Base-by-base conservation (phyloP, 441 rosid species). In the Breynia disticha region DNA sequence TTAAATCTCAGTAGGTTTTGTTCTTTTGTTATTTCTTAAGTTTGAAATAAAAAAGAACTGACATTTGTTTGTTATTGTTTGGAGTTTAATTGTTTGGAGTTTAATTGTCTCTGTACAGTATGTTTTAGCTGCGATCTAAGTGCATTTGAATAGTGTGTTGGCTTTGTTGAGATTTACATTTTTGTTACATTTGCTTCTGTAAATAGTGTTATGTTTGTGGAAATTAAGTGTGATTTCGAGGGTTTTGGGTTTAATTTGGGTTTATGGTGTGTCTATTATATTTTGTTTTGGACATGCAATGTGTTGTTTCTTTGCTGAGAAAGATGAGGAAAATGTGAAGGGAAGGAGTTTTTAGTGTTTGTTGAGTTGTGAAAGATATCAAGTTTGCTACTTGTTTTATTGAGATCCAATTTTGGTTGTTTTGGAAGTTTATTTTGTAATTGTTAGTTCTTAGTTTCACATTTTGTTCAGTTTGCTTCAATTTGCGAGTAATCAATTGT, bases 1-100 rank as follows among this genome's bases (percentile, higher is more conserved):
- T 67, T 69, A 68, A 79, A 67, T 77, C 67, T 80, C 64, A 54
- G 95, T 80, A 70, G 76, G 88, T 55, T 20, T 61, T 54, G 38
- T 60, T 46, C 35, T 21, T 11, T 54, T 54, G 12, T 54, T 57
- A 37, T 28, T 55, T 61, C 49, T 21, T 37, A 24, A n/a, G n/a
- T n/a, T n/a, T n/a, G 4, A 24, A 24, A 24, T 24, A 7, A 24
- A 7, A 24, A 24, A 7, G 7, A 24, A 24, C 7, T 24, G 3
- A 2, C 4, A 24, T 7, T 24, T 59, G n/a, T n/a, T 48, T 66
- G 37, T 37, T 42, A 41, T 21, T 41, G 15, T 44, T 56, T 48
- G n/a, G 54, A 13, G 19, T 19, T 54, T 50, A 19, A 32, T 45
- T 65, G n/a, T n/a, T n/a, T n/a, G n/a, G n/a, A n/a, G n/a, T n/a